phyloP scores from a whole-genome alignment of 441 rosid species.

The Theobroma grandiflorum region DNA sequence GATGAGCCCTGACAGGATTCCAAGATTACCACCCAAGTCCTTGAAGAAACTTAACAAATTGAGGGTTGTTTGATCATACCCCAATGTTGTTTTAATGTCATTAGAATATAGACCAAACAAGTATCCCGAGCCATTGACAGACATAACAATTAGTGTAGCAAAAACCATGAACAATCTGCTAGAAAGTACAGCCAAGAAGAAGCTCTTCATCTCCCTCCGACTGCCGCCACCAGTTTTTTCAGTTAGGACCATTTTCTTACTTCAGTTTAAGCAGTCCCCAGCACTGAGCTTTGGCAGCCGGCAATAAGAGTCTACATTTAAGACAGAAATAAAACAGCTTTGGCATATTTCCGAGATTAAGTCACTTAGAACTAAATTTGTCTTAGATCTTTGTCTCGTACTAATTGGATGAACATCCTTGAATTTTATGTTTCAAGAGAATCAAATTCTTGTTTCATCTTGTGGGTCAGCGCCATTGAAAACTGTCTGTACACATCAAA shows the following conservation, averaged over 20 bases:
- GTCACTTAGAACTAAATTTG: constrained; percentile 16
- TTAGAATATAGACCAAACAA: constrained; percentile 29
- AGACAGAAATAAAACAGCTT: background rate
- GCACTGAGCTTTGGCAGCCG: background rate
- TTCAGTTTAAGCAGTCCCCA: background rate
- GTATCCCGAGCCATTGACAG: constrained; percentile 27
- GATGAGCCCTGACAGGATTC: constrained; percentile 48
- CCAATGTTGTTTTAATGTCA: constrained; percentile 35
- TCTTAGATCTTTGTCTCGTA: constrained; percentile 12
- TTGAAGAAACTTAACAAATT: constrained; percentile 54
- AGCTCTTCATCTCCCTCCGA: constrained; percentile 7
- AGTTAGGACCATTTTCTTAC: constrained; percentile 15
- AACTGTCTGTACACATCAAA: background rate
- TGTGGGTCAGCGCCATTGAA: constrained; percentile 8
- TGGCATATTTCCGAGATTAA: background rate
- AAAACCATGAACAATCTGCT: constrained; percentile 27
- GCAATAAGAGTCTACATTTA: background rate
- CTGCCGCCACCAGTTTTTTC: background rate
- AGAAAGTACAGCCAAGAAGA: background rate
- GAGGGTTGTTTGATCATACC: constrained; percentile 56
- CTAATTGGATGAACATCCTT: constrained; percentile 9
- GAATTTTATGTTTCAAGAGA: background rate
- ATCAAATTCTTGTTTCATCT: constrained; percentile 11
- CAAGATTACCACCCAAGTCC: constrained; percentile 58
- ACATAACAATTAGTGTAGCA: constrained; percentile 13